Evolutionary conservation across 345 rosid species (phyloP).

Genomic region (Moringa oleifera): DNA sequence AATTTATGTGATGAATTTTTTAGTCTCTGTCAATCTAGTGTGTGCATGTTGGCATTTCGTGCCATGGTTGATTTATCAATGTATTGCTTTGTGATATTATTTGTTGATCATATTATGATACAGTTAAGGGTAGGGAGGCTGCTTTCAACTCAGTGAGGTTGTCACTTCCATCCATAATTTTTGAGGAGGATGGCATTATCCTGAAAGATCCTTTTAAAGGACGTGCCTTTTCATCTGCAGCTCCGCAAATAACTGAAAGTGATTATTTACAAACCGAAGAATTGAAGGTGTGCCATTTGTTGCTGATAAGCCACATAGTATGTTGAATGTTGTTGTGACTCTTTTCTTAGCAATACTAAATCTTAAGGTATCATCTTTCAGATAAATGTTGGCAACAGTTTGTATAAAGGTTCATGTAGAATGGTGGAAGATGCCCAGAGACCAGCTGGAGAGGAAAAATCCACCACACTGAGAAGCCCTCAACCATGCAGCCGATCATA

Average conservation of each 20-base stretch:
- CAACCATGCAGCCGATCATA: constrained; percentile 24
- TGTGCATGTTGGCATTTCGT: not conserved
- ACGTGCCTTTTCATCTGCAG: constrained; percentile 28
- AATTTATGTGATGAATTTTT: too few species aligned
- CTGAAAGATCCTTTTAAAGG: constrained; percentile 29
- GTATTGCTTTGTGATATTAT: not conserved
- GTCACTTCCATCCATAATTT: constrained; percentile 35
- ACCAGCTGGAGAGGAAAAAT: constrained; percentile 1
- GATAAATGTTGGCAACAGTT: constrained; percentile 29
- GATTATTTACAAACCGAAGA: constrained; percentile 29
- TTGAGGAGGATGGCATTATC: constrained; percentile 32
- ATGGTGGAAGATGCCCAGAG: constrained; percentile 9
- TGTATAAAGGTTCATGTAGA: constrained; percentile 9
- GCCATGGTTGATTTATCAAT: not conserved
- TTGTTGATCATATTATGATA: constrained; percentile 8
- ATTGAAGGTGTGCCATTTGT: constrained; percentile 28
- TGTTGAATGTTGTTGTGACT: not conserved
- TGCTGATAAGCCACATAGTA: not conserved
- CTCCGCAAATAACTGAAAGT: constrained; percentile 31
- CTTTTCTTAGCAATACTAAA: not conserved
- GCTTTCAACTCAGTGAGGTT: constrained; percentile 31
- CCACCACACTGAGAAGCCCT: constrained; percentile 13
- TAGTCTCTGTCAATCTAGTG: not conserved
- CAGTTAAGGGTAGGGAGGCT: constrained; percentile 49
- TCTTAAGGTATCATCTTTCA: constrained; percentile 21